Evolutionary conservation across 78 protist species (phyloP), one percentile per base, ranked within the genome.

Genomic region (Protostelium mycophagum): DNA sequence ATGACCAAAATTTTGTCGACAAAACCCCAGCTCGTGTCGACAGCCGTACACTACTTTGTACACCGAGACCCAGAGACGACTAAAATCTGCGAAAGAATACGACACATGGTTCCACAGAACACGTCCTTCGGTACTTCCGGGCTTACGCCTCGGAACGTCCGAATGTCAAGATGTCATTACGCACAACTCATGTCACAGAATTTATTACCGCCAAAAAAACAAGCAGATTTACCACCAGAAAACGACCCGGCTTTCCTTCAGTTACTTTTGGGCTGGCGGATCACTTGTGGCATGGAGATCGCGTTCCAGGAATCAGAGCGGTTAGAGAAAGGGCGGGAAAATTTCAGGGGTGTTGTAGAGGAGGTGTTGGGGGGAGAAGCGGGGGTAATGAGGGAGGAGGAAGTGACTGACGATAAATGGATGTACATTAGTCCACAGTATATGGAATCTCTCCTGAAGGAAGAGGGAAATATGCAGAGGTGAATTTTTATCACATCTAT

Each of bases 271-370:
- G 86, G 86, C 1, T 34, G 31, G 86, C 16, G 35, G 86, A 29
- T 84, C 86, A 34, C 86, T 29, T 84, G 86, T 84, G 86, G 86
- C 10, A 1, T 84, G 31, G 86, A 84, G 86, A 84, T 84, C 38
- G 38, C 35, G 34, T 84, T 29, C 35, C 38, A 84, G 9, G 1
- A 5, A 25, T 16, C 16, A 5, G 73, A 51, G 16, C n/a, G n/a
- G n/a, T n/a, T n/a, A n/a, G n/a, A n/a, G n/a, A n/a, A n/a, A n/a
- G n/a, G n/a, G n/a, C n/a, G n/a, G n/a, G n/a, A n/a, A n/a, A n/a
- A n/a, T n/a, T n/a, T n/a, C n/a, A n/a, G n/a, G n/a, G n/a, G n/a
- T n/a, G n/a, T n/a, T n/a, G n/a, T n/a, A n/a, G n/a, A n/a, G n/a
- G n/a, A n/a, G n/a, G n/a, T n/a, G n/a, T 5, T 25, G 73, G 5